Conservation (phyloP, 2,329 filamentous ascomycete species). For the Monilinia polystroma region DNA sequence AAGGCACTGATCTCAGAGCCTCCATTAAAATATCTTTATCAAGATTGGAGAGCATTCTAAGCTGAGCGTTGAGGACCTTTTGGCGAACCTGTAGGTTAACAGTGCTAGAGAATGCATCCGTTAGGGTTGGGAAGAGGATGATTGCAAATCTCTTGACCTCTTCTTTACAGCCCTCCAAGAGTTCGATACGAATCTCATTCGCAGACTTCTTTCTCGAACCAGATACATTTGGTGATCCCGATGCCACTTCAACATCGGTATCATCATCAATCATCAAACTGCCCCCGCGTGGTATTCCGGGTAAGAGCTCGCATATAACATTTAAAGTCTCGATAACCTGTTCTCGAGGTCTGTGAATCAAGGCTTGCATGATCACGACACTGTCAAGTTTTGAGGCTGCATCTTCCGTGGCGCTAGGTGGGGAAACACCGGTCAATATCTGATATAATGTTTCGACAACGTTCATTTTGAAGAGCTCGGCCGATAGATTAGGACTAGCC, state of each 20-base stretch:
- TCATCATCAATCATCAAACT: conserved; percentile 48
- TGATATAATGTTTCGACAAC: conserved; percentile 97
- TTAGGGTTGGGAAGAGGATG: conserved; percentile 90
- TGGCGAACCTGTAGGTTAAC: conserved; percentile 93
- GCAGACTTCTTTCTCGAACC: conserved; percentile 54
- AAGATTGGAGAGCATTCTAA: conserved; percentile 98
- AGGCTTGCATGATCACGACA: conserved; percentile 96
- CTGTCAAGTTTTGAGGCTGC: conserved; percentile 87
- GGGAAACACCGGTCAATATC: conserved; percentile 92
- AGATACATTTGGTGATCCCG: conserved; percentile 46
- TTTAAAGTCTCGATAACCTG: conserved; percentile 97
- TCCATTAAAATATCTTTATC: conserved; percentile 82
- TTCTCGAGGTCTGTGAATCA: conserved; percentile 92
- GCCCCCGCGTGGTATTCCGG: conserved; percentile 62
- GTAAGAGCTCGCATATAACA: conserved; percentile 92
- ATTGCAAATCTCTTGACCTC: conserved; percentile 90
- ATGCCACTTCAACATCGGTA: conserved; percentile 43
- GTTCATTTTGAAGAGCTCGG: conserved; percentile 91
- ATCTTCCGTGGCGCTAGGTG: conserved; percentile 74
- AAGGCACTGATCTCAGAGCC: conserved; percentile 82
- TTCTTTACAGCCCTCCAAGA: conserved; percentile 77
- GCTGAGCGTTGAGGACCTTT: conserved; percentile 90
- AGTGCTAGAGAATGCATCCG: conserved; percentile 95
- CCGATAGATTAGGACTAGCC: conserved; percentile 81
- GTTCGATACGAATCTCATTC: conserved; percentile 77